Conservation (phyloP, 345 rosid genomes). For the Eucalyptus regnans region DNA sequence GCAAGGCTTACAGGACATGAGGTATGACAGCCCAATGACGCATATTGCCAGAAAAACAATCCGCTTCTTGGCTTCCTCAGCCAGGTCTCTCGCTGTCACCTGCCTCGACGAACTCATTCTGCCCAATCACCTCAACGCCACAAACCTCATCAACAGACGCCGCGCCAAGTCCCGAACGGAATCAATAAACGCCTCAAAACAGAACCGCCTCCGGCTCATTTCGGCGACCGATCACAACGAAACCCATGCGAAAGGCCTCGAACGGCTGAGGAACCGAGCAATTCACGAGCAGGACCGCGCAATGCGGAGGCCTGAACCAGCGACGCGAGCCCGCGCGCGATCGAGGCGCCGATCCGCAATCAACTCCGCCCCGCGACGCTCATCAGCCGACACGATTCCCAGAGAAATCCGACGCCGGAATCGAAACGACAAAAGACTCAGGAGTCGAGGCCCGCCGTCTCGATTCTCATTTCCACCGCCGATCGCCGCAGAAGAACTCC, state of each 20-base stretch:
- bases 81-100: slow-evolving; percentile 58
- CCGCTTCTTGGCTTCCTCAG: slow-evolving; percentile 96
- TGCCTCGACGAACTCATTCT: slow-evolving; percentile 52
- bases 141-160: background rate
- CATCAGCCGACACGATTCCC: background rate
- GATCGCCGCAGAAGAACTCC: background rate
- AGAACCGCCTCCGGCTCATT: background rate
- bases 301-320: background rate
- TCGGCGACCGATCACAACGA: background rate
- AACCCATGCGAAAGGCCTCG: background rate
- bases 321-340: background rate
- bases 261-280: background rate
- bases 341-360: background rate
- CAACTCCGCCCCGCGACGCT: background rate
- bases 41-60: slow-evolving; percentile 72
- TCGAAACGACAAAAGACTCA: background rate
- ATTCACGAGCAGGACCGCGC: background rate
- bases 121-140: background rate
- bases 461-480: background rate
- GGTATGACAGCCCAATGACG: slow-evolving; percentile 84
- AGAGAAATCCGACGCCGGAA: background rate
- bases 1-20: slow-evolving; percentile 70
- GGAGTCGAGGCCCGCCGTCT: background rate
- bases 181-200: background rate
- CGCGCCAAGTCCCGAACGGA: background rate